Conservation (phyloP, 805 yeast species). For the Blastobotrys americana region DNA sequence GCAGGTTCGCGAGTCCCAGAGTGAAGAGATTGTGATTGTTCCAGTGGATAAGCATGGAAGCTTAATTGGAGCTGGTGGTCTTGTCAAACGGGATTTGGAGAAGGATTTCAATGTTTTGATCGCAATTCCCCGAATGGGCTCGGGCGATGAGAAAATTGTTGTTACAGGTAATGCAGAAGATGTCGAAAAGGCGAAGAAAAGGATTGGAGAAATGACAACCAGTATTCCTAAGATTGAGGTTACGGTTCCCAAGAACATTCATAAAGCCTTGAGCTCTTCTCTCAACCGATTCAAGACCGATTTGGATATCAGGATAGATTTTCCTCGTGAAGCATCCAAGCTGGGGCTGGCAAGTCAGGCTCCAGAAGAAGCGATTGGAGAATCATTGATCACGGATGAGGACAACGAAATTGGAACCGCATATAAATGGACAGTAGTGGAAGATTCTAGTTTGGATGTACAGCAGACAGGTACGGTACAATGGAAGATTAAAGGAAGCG, state of each 20-base stretch:
- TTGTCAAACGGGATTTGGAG: conserved; percentile 64
- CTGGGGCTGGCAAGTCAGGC: conserved; percentile 37
- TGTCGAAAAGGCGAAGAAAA: conserved; percentile 54
- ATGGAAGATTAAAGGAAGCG: conserved; percentile 59
- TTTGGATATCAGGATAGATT: conserved; percentile 46
- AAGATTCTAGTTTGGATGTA: conserved; percentile 17
- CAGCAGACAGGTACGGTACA: conserved; percentile 24
- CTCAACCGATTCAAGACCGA: conserved; percentile 47
- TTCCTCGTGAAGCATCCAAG: conserved; percentile 24
- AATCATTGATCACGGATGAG: conserved; percentile 29
- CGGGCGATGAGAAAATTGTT: conserved; percentile 41
- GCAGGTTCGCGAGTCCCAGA: conserved; percentile 45
- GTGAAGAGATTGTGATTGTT: conserved; percentile 31
- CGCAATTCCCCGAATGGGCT: conserved; percentile 53
- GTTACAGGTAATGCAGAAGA: conserved; percentile 62
- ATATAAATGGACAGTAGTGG: conserved; percentile 42
- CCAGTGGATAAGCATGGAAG: conserved; percentile 69
- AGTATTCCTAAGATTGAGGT: conserved; percentile 38
- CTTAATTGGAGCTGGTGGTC: conserved; percentile 76
- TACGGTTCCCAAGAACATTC: conserved; percentile 50
- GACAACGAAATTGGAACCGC: conserved; percentile 31
- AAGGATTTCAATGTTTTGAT: conserved; percentile 57
- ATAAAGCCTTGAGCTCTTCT: conserved; percentile 52
- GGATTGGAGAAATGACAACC: conserved; percentile 42
- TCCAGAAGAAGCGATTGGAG: conserved; percentile 35